Conservation (phyloP, 495 filamentous ascomycete genomes). For the Viridothelium virens region DNA sequence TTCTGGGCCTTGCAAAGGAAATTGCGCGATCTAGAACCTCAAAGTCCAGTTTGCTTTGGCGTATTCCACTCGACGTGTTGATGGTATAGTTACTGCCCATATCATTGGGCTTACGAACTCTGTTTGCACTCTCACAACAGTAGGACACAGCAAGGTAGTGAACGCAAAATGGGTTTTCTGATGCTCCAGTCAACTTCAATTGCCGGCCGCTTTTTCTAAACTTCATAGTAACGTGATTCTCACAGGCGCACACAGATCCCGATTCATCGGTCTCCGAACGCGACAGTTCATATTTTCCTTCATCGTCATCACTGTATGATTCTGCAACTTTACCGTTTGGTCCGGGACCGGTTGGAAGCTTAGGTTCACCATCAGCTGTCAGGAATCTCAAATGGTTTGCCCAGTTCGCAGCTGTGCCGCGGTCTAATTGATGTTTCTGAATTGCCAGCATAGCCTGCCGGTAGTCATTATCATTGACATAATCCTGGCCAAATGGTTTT, state of each 20-base stretch:
- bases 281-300: neutral
- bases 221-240: neutral
- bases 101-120: neutral
- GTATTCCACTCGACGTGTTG: neutral
- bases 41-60: neutral
- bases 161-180: neutral
- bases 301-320: neutral
- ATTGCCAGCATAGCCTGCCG: neutral
- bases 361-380: neutral
- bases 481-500: neutral
- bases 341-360: neutral
- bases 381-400: constrained; percentile 11
- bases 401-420: neutral
- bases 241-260: neutral
- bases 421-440: neutral
- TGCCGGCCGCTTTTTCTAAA: neutral
- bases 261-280: neutral
- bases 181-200: neutral
- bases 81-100: neutral
- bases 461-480: neutral
- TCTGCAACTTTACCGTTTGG: neutral
- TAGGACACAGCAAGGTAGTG: constrained; percentile 3
- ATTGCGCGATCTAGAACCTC: constrained; percentile 1
- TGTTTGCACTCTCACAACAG: constrained; percentile 2
- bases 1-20: constrained; percentile 4